Evolutionary conservation across 2,329 filamentous ascomycete genomes (phyloP).

Genomic region (Byssothecium circinans): DNA sequence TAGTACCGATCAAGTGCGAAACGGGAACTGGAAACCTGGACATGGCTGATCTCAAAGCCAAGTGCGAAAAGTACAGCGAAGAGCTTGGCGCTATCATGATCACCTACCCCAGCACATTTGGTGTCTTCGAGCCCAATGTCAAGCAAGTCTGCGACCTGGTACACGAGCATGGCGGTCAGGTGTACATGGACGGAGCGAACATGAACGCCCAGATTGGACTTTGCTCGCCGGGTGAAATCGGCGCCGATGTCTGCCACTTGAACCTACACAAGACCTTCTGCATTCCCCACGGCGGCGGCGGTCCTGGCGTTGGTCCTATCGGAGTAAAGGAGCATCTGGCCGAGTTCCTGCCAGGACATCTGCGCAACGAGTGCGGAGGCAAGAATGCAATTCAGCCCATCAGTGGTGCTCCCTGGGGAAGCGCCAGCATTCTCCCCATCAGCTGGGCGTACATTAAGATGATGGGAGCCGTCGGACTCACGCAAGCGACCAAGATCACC

Average conservation of each 20-base stretch:
- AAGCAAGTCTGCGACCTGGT: conserved; percentile 84
- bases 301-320: conserved; percentile 90
- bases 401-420: conserved; percentile 81
- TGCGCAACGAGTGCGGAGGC: conserved; percentile 60
- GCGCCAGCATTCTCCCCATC: conserved; percentile 89
- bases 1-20: conserved; percentile 91
- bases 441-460: conserved; percentile 94
- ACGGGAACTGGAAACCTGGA: conserved; percentile 85
- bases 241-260: conserved; percentile 93
- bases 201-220: conserved; percentile 98
- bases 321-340: conserved; percentile 82
- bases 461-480: conserved; percentile 83
- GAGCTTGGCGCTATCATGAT: conserved; percentile 94
- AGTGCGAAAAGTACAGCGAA: conserved; percentile 84
- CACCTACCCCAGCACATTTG: conserved; percentile 93
- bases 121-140: conserved; percentile 88
- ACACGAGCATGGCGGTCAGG: conserved; percentile 84
- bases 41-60: conserved; percentile 78
- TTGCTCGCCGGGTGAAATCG: conserved; percentile 91
- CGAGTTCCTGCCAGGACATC: conserved; percentile 74
- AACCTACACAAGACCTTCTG: conserved; percentile 99
- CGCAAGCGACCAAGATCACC: conserved; percentile 86
- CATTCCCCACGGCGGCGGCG: conserved; percentile 93
- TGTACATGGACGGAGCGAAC: conserved; percentile 99
- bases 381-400: conserved; percentile 68